Percentiles rank a stretch among this genome's conserved stretches.
Evolutionary conservation across 495 filamentous ascomycete genomes (phyloP).

Genomic region (Cercophora samala): DNA sequence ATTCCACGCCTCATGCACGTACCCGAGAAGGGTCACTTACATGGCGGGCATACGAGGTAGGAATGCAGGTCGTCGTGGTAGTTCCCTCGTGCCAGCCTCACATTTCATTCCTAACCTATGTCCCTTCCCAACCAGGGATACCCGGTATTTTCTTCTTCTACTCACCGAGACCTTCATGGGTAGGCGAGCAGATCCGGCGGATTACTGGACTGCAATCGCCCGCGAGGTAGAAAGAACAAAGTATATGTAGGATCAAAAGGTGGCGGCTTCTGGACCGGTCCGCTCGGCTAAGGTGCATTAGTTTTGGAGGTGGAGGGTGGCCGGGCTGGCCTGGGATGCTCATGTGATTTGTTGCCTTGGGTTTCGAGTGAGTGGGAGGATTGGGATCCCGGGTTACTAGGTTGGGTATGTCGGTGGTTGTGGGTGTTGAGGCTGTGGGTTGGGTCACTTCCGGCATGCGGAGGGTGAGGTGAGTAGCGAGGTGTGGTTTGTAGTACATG

Average conservation of each 20-base stretch:
- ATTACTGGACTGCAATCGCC: background rate
- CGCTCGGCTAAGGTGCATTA: constrained; percentile 11
- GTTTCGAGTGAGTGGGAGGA: background rate
- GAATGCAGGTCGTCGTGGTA: background rate
- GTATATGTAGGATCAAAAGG: background rate
- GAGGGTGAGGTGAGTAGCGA: background rate
- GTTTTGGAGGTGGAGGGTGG: background rate
- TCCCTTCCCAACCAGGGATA: background rate
- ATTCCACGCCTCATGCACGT: background rate
- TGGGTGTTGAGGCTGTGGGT: background rate
- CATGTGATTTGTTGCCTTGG: background rate
- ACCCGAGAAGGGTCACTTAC: background rate
- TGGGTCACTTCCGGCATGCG: background rate
- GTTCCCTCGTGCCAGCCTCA: too few species aligned
- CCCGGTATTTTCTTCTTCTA: background rate
- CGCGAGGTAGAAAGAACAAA: background rate
- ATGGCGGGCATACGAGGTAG: background rate
- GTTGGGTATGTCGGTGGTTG: background rate
- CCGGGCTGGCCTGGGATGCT: background rate
- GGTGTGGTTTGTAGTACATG: background rate
- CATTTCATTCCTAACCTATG: background rate
- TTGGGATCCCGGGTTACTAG: background rate
- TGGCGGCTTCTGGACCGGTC: constrained; percentile 7
- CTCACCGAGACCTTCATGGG: background rate
- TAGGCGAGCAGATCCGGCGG: background rate